These are phyloP conservation scores for Populus davidiana DNA, from an alignment of 345 rosid genomes.

Conservation along the genomic window DNA sequence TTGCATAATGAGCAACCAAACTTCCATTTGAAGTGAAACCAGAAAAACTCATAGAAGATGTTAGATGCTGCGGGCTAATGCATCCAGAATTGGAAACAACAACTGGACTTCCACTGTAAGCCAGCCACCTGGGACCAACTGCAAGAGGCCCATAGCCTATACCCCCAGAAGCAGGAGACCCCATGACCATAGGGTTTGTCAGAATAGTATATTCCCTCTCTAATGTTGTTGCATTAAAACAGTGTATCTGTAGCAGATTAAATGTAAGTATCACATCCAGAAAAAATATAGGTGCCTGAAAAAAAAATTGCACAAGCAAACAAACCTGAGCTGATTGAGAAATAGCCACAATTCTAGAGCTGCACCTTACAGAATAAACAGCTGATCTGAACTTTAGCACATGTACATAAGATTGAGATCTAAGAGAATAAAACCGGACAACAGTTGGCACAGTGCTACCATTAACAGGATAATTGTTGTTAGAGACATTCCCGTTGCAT, in stretches of 20 bases:
- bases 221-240: slow-evolving; percentile 65
- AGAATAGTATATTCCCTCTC: slow-evolving; percentile 57
- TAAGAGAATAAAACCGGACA: slow-evolving; percentile 72
- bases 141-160: slow-evolving; percentile 93
- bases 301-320: neutral
- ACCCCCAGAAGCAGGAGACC: slow-evolving; percentile 52
- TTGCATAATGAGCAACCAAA: slow-evolving; percentile 71
- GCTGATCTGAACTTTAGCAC: slow-evolving; percentile 68
- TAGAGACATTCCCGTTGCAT: slow-evolving; percentile 33
- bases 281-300: neutral
- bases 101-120: slow-evolving; percentile 79
- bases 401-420: slow-evolving; percentile 72
- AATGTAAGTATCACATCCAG: slow-evolving; percentile 11
- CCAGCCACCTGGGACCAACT: slow-evolving; percentile 93
- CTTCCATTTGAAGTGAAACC: slow-evolving; percentile 51
- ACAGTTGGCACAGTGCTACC: slow-evolving; percentile 44
- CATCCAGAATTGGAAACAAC: slow-evolving; percentile 43
- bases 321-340: slow-evolving; percentile 77
- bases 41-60: slow-evolving; percentile 49
- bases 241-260: slow-evolving; percentile 66
- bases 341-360: slow-evolving; percentile 83
- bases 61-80: slow-evolving; percentile 62
- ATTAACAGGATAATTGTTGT: slow-evolving; percentile 41
- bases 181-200: slow-evolving; percentile 55
- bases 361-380: slow-evolving; percentile 80